Percentiles rank a stretch among this genome's conserved stretches.
These are phyloP conservation scores for Mycena maculata DNA, from an alignment of 768 basidiomycete genomes.

Conservation along the genomic window DNA sequence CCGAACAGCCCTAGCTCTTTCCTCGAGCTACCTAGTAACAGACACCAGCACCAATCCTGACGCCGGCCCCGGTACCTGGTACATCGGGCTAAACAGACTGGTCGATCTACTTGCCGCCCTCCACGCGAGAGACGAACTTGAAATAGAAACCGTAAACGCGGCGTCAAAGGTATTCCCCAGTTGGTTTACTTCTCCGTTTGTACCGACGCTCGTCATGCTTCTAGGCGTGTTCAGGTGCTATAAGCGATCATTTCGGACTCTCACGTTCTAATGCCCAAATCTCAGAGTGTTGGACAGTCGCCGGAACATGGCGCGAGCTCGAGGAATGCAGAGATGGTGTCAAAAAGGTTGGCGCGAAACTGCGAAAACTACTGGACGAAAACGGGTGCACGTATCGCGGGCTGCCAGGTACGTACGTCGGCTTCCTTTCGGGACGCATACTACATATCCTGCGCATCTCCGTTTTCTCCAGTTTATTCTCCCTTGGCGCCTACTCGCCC, in stretches of 20 bases:
- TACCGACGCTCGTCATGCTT: not conserved
- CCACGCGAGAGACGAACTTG: conserved; percentile 72
- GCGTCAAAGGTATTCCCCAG: conserved; percentile 61
- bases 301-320: conserved; percentile 75
- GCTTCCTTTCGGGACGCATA: not conserved
- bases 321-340: conserved; percentile 74
- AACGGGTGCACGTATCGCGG: conserved; percentile 53
- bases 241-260: not conserved
- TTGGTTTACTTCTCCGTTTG: not conserved
- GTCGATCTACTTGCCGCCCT: conserved; percentile 81
- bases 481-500: conserved; percentile 29
- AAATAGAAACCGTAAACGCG: conserved; percentile 80
- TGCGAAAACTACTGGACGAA: conserved; percentile 68
- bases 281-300: conserved; percentile 79
- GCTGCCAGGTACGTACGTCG: conserved; percentile 4
- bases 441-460: too few relatives aligned
- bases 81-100: conserved; percentile 71
- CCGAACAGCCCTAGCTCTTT: conserved; percentile 12
- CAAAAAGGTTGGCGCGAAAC: conserved; percentile 66
- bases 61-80: conserved; percentile 71
- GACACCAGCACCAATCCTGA: conserved; percentile 74
- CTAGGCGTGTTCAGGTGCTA: conserved; percentile 33
- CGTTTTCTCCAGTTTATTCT: conserved; percentile 22
- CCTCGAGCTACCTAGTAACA: conserved; percentile 53
- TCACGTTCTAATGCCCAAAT: conserved; percentile 25